These are phyloP conservation scores for Pharnaceum exiguum DNA, from an alignment of 148 eudicot genomes.

Conservation along the genomic window DNA sequence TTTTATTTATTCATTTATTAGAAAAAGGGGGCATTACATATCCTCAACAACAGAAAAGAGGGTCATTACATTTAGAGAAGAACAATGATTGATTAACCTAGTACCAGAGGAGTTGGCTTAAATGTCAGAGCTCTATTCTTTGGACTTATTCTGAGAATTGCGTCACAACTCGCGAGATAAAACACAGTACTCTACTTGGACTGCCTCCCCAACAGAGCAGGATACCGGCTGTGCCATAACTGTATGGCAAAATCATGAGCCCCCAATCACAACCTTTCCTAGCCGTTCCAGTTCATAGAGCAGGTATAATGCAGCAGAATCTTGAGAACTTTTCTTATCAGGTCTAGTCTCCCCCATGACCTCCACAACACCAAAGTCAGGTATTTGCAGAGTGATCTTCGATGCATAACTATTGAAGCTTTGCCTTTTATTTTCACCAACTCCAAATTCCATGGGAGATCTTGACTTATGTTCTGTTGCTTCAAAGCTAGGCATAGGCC, in stretches of 20 bases:
- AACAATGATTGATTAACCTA: no score
- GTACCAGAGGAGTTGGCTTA: no score
- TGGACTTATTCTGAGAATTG: no score
- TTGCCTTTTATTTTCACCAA: slow-evolving; percentile 42
- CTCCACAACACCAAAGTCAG: slow-evolving; percentile 50
- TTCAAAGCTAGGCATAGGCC: slow-evolving; percentile 73
- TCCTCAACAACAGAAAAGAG: no score
- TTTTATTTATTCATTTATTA: no score
- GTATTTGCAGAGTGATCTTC: slow-evolving; percentile 61
- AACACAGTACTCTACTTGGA: neutral
- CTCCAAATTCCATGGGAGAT: slow-evolving; percentile 47
- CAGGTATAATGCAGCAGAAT: slow-evolving; percentile 74
- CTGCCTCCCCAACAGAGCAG: no score
- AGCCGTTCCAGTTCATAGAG: slow-evolving; percentile 49
- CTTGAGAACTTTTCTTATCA: slow-evolving; percentile 77
- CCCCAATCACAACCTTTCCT: slow-evolving; percentile 42
- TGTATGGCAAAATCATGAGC: neutral
- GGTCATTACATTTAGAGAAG: no score
- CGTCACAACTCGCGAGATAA: no score
- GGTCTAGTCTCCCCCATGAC: slow-evolving; percentile 52
- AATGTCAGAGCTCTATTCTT: no score
- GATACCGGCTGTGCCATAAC: neutral
- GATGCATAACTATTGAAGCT: slow-evolving; percentile 51
- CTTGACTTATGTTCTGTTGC: slow-evolving; percentile 60
- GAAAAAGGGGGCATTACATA: no score